These are phyloP conservation scores for Papiliotrema flavescens DNA, from an alignment of 1,284 basidiomycete genomes.

Conservation along the genomic window DNA sequence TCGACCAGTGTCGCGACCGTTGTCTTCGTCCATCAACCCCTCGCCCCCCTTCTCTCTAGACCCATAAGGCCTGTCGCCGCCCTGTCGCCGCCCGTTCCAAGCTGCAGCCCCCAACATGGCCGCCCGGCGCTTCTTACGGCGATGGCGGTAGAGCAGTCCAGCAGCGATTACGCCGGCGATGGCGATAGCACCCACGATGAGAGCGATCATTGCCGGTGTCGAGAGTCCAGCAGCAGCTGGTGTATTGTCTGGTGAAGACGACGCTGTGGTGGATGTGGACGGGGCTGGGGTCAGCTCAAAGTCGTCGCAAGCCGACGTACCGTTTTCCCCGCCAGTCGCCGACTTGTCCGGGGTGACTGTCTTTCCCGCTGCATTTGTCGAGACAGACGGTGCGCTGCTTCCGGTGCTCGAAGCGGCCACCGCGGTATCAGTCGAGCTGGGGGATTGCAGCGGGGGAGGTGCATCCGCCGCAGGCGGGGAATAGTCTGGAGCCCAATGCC, in stretches of 20 bases:
- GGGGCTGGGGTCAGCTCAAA: neutral
- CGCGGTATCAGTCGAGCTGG: no score
- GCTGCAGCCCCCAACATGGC: neutral
- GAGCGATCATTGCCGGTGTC: conserved; percentile 12
- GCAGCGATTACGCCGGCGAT: conserved; percentile 11
- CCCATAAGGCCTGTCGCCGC: conserved; percentile 18
- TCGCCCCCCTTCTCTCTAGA: conserved; percentile 22
- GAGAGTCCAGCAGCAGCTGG: neutral
- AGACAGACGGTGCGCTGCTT: no score
- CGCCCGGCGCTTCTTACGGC: conserved; percentile 8
- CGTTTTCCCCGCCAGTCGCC: no score
- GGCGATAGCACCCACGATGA: conserved; percentile 14
- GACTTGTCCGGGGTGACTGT: no score
- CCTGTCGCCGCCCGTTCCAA: neutral
- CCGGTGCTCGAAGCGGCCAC: no score
- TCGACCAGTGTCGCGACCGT: conserved; percentile 4
- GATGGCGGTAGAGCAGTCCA: conserved; percentile 6
- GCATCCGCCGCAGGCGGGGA: no score
- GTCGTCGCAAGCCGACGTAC: no score
- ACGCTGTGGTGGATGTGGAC: neutral
- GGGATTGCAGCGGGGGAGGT: no score
- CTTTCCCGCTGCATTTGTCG: no score
- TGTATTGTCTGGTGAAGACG: neutral
- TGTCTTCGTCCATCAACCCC: conserved; percentile 17
- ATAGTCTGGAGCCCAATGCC: no score